A percentile compares a stretch with the other conserved stretches of the same genome.
Evolutionary conservation across 495 filamentous ascomycete species (phyloP).

Genomic region (Tuber melanosporum): DNA sequence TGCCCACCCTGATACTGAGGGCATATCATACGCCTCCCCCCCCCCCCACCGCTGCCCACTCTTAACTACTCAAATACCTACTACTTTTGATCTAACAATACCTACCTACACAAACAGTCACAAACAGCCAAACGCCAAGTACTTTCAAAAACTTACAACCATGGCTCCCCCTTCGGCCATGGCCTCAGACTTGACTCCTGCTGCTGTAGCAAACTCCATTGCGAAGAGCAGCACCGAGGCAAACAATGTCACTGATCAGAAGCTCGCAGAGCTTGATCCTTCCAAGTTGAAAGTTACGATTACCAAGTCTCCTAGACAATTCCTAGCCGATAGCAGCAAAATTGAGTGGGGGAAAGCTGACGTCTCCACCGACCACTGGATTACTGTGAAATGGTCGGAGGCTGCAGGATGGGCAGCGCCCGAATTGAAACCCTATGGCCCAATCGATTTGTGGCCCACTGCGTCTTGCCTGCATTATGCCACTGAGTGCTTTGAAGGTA

Average conservation of each 20-base stretch:
- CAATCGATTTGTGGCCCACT: constrained; percentile 73
- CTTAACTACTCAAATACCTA: background rate
- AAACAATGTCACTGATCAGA: background rate
- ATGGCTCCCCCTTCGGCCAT: constrained; percentile 33
- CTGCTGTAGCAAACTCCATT: constrained; percentile 13
- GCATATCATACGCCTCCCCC: background rate
- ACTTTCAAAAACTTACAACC: background rate
- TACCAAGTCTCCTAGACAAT: constrained; percentile 59
- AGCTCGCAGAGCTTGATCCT: constrained; percentile 55
- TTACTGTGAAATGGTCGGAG: constrained; percentile 64
- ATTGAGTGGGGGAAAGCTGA: constrained; percentile 48
- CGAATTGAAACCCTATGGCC: constrained; percentile 70
- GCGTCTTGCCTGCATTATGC: constrained; percentile 86
- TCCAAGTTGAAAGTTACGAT: constrained; percentile 64
- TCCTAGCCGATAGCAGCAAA: constrained; percentile 54
- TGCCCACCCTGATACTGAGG: background rate
- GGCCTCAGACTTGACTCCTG: constrained; percentile 2
- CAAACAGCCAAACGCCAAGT: background rate
- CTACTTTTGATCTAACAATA: background rate
- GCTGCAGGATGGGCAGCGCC: constrained; percentile 68
- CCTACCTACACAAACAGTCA: background rate
- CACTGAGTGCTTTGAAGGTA: constrained; percentile 85
- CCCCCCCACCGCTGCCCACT: no score
- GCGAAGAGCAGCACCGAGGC: constrained; percentile 8
- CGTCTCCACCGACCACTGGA: constrained; percentile 86